phyloP scores from a whole-genome alignment of 257 asterid genomes.

The Linderniella brevidens region DNA sequence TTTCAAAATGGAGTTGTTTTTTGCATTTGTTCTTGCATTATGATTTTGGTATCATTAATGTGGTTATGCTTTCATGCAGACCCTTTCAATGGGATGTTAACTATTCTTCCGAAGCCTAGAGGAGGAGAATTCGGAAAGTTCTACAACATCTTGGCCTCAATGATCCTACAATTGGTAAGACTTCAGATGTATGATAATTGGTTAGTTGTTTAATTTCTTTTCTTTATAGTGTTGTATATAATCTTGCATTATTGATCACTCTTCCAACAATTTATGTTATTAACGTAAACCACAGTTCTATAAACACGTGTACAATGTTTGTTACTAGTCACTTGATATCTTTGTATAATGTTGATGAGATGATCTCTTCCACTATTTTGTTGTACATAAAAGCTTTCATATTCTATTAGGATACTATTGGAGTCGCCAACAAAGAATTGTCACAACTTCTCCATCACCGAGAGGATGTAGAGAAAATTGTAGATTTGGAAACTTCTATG shows the following conservation, averaged over 20 bases:
- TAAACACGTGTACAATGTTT: too few relatives aligned
- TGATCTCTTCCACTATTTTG: too few relatives aligned
- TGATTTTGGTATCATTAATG: too few relatives aligned
- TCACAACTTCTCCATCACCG: slow-evolving; percentile 71
- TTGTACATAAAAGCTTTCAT: slow-evolving; percentile 55
- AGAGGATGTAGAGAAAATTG: slow-evolving; percentile 75
- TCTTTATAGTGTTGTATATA: background rate
- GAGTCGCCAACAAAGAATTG: slow-evolving; percentile 80
- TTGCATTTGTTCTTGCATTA: too few relatives aligned
- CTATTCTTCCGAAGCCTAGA: slow-evolving; percentile 68
- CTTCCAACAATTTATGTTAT: too few relatives aligned
- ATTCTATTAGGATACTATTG: slow-evolving; percentile 52
- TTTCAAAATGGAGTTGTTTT: too few relatives aligned
- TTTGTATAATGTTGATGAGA: background rate
- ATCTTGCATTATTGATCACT: too few relatives aligned
- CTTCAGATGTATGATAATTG: background rate
- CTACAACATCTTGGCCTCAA: slow-evolving; percentile 76
- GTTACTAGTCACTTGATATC: too few relatives aligned
- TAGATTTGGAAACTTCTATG: slow-evolving; percentile 71
- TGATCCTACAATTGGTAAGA: slow-evolving; percentile 74
- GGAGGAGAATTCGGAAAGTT: slow-evolving; percentile 89
- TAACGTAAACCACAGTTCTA: too few relatives aligned
- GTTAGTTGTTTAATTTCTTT: background rate
- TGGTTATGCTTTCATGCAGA: slow-evolving; percentile 24
- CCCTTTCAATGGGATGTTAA: slow-evolving; percentile 51